Percentiles rank a stretch among this genome's conserved stretches.
These are phyloP conservation scores for Fomes fomentarius DNA, from an alignment of 1,284 basidiomycete species.

Conservation along the genomic window DNA sequence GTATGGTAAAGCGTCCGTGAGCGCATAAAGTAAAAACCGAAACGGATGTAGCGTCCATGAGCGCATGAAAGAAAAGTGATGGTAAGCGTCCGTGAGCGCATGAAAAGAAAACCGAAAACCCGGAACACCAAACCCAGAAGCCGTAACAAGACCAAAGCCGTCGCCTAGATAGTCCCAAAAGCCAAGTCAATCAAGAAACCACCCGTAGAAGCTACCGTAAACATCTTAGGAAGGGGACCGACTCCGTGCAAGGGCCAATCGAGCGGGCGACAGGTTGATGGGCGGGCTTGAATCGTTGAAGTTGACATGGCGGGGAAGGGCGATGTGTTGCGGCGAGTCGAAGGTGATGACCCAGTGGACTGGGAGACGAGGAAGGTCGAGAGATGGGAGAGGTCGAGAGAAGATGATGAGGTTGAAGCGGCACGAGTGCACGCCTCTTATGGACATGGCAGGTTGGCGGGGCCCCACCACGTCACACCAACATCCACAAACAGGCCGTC, in stretches of 20 bases:
- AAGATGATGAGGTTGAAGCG: neutral
- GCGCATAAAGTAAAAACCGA: neutral
- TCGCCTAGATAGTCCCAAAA: too few relatives aligned
- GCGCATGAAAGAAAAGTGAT: neutral
- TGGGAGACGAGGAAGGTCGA: neutral
- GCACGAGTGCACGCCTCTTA: neutral
- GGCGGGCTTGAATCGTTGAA: neutral
- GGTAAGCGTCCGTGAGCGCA: neutral
- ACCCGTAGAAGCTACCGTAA: neutral
- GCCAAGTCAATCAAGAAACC: too few relatives aligned
- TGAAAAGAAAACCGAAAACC: too few relatives aligned
- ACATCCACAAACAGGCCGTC: neutral
- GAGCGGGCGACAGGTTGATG: neutral
- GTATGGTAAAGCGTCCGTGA: neutral
- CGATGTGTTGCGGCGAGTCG: neutral
- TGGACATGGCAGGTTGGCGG: neutral
- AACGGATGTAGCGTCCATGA: neutral
- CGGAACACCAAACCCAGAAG: too few relatives aligned
- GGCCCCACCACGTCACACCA: neutral
- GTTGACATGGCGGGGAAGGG: too few relatives aligned
- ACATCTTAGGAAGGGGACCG: neutral
- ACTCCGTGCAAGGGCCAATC: neutral
- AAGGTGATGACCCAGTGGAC: neutral
- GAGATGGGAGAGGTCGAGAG: too few relatives aligned
- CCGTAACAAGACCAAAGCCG: too few relatives aligned